These are phyloP conservation scores for Pseudoneurospora amorphoporcata DNA, from an alignment of 495 filamentous ascomycete species.

Conservation along the genomic window DNA sequence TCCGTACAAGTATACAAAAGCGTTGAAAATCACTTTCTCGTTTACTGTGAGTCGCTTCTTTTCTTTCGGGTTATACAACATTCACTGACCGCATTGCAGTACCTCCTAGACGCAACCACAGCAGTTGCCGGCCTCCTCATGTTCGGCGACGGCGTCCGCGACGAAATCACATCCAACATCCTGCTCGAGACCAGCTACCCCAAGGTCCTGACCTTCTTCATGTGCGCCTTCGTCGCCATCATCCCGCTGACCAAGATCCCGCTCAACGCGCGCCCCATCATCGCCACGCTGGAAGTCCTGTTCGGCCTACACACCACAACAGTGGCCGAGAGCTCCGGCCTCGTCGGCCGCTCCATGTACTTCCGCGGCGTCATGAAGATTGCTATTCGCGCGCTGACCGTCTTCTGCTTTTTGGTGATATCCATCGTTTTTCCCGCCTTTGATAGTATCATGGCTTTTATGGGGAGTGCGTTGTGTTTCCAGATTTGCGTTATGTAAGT, in stretches of 20 bases:
- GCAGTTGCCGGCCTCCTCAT: constrained; percentile 79
- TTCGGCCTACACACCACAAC: constrained; percentile 55
- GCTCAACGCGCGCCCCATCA: constrained; percentile 79
- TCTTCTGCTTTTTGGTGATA: constrained; percentile 33
- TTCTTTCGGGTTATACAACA: background rate
- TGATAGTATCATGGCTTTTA: constrained; percentile 87
- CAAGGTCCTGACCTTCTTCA: constrained; percentile 57
- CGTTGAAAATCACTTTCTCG: constrained; percentile 71
- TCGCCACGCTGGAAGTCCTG: constrained; percentile 72
- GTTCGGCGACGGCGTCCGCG: constrained; percentile 78
- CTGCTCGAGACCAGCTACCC: constrained; percentile 67
- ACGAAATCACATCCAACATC: constrained; percentile 88
- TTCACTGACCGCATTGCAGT: constrained; percentile 34
- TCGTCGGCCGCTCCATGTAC: constrained; percentile 45
- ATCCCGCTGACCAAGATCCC: constrained; percentile 94
- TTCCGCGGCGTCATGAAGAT: constrained; percentile 50
- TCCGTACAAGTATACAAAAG: constrained; percentile 70
- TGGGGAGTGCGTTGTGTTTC: constrained; percentile 87
- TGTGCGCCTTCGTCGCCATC: constrained; percentile 78
- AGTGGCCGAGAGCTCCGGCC: constrained; percentile 30
- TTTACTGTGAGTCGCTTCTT: constrained; percentile 60
- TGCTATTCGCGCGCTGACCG: constrained; percentile 44
- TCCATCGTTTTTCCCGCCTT: constrained; percentile 80
- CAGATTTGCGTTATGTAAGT: constrained; percentile 79
- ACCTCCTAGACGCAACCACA: constrained; percentile 66